Evolutionary conservation across 257 asterid species (phyloP).

Genomic region (Agastache rugosa): DNA sequence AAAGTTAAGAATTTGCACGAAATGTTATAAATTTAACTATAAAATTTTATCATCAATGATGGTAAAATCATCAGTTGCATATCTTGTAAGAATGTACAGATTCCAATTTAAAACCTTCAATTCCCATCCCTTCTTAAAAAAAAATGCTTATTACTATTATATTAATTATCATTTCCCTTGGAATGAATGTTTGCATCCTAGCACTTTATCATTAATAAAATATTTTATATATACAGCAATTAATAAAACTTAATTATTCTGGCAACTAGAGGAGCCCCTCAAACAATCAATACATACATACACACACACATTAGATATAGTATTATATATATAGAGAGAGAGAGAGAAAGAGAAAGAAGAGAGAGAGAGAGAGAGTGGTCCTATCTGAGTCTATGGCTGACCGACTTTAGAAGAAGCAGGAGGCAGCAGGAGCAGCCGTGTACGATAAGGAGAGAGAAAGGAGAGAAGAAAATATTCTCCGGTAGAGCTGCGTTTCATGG

Average conservation of each 20-base stretch:
- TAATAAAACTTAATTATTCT: conserved; percentile 23
- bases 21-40: background rate
- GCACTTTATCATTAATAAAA: background rate
- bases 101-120: background rate
- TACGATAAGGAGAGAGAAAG: conserved; percentile 44
- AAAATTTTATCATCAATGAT: background rate
- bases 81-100: background rate
- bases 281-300: background rate
- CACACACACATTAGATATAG: background rate
- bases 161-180: conserved; percentile 19
- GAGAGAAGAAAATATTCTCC: conserved; percentile 44
- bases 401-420: conserved; percentile 62
- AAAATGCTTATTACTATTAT: background rate
- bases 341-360: conserved; percentile 44
- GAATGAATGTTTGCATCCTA: conserved; percentile 37
- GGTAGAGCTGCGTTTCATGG: conserved; percentile 44
- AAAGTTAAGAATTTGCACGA: background rate
- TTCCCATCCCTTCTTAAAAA: background rate
- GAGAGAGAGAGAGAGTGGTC: conserved; percentile 63
- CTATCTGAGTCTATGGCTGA: conserved; percentile 76
- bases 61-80: background rate
- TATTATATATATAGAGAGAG: background rate
- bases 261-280: background rate
- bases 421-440: conserved; percentile 59
- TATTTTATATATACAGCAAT: background rate